Evolutionary conservation across 441 rosid species (phyloP).

Genomic region (Populus hybrid): DNA sequence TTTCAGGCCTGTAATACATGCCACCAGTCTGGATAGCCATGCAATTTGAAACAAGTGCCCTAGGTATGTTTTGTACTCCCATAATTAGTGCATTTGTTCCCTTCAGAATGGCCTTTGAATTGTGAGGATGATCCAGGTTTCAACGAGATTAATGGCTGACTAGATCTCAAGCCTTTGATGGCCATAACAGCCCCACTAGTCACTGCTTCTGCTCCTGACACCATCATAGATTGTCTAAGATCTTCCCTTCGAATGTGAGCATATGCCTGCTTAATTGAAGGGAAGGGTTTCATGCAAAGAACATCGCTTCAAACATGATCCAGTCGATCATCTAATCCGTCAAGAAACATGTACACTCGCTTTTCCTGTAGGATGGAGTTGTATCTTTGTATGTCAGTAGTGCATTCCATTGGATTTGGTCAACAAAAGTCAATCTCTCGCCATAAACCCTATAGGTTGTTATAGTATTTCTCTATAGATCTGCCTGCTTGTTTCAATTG

Average conservation of each 20-base stretch:
- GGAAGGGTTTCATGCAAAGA: not conserved
- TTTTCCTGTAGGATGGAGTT: not conserved
- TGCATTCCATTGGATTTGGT: too few relatives aligned
- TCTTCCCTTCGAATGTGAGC: not conserved
- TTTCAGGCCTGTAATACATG: not conserved
- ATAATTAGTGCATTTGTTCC: too few relatives aligned
- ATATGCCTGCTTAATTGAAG: not conserved
- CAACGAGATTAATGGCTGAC: not conserved
- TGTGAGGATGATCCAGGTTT: not conserved
- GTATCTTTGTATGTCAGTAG: not conserved
- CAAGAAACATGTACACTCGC: not conserved
- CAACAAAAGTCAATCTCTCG: too few relatives aligned
- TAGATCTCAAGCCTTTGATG: not conserved
- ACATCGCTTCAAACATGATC: not conserved
- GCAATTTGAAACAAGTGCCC: fast-evolving
- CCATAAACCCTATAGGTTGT: not conserved
- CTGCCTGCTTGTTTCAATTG: not conserved
- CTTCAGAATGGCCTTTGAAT: fast-evolving
- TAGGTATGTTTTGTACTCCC: too few relatives aligned
- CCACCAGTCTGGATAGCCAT: not conserved
- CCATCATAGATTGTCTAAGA: not conserved
- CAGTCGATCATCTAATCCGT: not conserved
- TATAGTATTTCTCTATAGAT: not conserved
- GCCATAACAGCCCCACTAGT: not conserved
- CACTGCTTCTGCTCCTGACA: not conserved